phyloP scores from a whole-genome alignment of 177 flowering plant genomes.

The Vitis hybrid region DNA sequence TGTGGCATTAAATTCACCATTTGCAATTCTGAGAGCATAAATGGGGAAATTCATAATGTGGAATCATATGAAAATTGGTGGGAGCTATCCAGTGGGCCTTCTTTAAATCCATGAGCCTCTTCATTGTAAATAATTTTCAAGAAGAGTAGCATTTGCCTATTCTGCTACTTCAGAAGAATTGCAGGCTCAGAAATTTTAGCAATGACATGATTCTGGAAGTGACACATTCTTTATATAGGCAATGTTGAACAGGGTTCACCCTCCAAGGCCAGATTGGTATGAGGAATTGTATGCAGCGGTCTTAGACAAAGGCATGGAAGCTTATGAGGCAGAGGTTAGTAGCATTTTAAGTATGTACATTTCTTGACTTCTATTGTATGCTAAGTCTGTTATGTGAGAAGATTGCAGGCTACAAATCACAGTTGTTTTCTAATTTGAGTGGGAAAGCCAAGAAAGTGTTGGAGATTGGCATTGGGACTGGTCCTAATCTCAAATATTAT shows the following conservation, averaged over 20 bases:
- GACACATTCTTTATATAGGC: conserved; percentile 28
- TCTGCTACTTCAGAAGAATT: not conserved
- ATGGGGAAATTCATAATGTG: too few relatives aligned
- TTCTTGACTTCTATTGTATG: not conserved
- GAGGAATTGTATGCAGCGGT: conserved; percentile 70
- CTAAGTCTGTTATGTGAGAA: conserved; percentile 25
- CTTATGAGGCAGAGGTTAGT: conserved; percentile 78
- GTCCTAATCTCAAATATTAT: conserved; percentile 85
- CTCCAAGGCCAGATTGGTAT: conserved; percentile 80
- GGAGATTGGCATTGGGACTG: conserved; percentile 93
- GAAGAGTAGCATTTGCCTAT: not conserved
- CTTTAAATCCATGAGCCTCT: too few relatives aligned
- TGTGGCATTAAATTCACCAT: too few relatives aligned
- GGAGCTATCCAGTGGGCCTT: too few relatives aligned
- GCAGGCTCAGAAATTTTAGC: not conserved
- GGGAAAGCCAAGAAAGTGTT: conserved; percentile 56
- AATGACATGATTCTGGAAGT: not conserved
- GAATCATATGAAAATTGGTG: too few relatives aligned
- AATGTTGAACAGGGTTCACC: conserved; percentile 57
- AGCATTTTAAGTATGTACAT: not conserved
- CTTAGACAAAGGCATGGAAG: conserved; percentile 40
- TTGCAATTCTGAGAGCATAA: too few relatives aligned
- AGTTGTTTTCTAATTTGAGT: conserved; percentile 55
- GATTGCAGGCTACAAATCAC: conserved; percentile 75
- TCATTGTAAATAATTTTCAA: not conserved